Base-by-base conservation (phyloP, 2,329 filamentous ascomycete genomes). In the Pseudocercospora fuligena region DNA sequence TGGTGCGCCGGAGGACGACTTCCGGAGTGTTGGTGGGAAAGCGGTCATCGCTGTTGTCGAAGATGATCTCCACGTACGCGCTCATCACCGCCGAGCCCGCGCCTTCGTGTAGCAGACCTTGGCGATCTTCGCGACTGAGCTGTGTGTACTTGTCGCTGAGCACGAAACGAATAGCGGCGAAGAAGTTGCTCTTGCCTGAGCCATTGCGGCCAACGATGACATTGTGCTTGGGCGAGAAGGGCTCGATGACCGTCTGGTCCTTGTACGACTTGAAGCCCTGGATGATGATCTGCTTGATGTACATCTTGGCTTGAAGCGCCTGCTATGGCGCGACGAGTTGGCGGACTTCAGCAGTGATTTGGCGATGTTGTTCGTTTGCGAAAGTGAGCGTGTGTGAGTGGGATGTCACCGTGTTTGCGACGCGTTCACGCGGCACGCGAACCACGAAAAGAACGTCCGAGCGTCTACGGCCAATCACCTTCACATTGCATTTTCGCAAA, bases 281-380 rank as follows among this genome's bases (percentile, higher is more conserved):
- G 79, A 99, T 98, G 81, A 97, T 98, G 80, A 98, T 97, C 84
- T 99, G 95, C 82, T 99, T 99, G 87, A 99, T 97, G 85, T 96
- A 95, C 94, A 97, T 97, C 29, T 51, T 63, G 62, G 54, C n/a
- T 14, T 9, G 11, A 7, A 23, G 47, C 47, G 47, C 47, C 51
- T n/a, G 27, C 11, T 56, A 25, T 25, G 47, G 47, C 51, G 51
- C 16, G 51, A 19, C 56, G 31, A 3, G 7, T 21, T 11, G 54
- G 54, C 2, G 16, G 29, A 25, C 54, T 58, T 25, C 54, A 58
- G 29, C n/a, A n/a, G 25, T 54, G 7, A 14, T 25, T 1, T 25
- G 11, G 3, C 9, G 43, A 21, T 49, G 46, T 49, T 11, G n/a
- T 49, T 12, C 11, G 11, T 12, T 43, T 43, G 7, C 14, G 40